Evolutionary conservation across 2,329 filamentous ascomycete species (phyloP), one percentile per base, ranked within the genome.

Genomic region (Bisporella sp.): DNA sequence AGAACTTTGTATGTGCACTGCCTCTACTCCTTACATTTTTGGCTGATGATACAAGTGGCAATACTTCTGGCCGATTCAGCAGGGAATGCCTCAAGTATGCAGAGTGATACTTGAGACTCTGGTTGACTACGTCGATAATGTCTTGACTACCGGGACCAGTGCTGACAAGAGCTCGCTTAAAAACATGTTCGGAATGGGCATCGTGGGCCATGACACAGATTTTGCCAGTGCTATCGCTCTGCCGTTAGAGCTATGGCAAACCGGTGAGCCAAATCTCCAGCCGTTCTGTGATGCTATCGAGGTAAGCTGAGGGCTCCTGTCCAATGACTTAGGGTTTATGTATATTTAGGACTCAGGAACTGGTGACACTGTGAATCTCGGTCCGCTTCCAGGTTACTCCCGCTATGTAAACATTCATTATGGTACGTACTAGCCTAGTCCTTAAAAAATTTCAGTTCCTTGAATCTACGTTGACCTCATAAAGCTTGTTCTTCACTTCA

Each of bases 61-160:
- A 57, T 81, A 80, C 57, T 80, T 77, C 59, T 57, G 68, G 2
- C 76, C 76, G 0, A 69, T 79, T n/a, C 71, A 75, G 55, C 55
- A 73, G 31, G 76, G 75, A 8, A 79, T 80, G 73, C 71, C 77
- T 1, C 57, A 68, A 54, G 81, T 81, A 61, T 81, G 77, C 65
- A 77, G 72, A 57, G 64, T 57, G 1, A 75, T 79, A 55, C 65
- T 78, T 28, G 61, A 66, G 1, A 64, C 68, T 2, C 73, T 81
- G 13, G 66, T 78, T 37, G 68, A 74, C 6, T 63, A 80, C 56
- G 65, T 80, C 4, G 77, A 82, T 59, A 66, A 59, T 44, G 68
- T 73, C 31, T 63, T 71, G 7, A 59, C 64, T 29, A 66, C 67
- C 28, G 71, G 73, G 7, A 70, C 68, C 1, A 62, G 62, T 8